A percentile compares a stretch with the other conserved stretches of the same genome.
Conservation (phyloP, 73 alveolate genomes). For the Effrenium voratum region DNA sequence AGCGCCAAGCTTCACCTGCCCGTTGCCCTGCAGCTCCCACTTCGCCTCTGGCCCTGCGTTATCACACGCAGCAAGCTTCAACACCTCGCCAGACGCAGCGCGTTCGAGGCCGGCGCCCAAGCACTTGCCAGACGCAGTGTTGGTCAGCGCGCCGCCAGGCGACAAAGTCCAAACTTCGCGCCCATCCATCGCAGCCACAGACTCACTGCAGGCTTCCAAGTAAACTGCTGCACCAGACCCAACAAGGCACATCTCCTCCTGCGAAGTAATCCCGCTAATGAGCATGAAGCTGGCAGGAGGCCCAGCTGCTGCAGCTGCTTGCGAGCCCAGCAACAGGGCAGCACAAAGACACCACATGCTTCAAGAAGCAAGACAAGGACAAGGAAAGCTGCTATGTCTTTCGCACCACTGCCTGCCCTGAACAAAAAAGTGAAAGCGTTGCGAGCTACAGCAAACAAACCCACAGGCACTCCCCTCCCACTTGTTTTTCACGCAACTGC, state of each 20-base stretch:
- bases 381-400: no score
- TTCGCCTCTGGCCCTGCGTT: neutral
- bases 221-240: neutral
- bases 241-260: neutral
- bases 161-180: neutral
- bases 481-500: no score
- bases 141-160: neutral
- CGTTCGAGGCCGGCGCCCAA: neutral
- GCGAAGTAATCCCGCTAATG: neutral
- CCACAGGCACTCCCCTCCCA: no score
- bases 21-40: slow-evolving; percentile 6
- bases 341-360: no score
- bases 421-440: no score
- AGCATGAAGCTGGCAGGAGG: neutral
- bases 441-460: no score
- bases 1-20: neutral
- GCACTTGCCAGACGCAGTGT: neutral
- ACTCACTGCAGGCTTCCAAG: neutral
- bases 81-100: neutral
- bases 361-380: no score
- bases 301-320: no score
- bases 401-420: no score
- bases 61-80: neutral
- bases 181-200: neutral
- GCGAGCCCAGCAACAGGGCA: no score